Conservation (phyloP, 352 stramenopile species). For the Globisporangium alternatum region DNA sequence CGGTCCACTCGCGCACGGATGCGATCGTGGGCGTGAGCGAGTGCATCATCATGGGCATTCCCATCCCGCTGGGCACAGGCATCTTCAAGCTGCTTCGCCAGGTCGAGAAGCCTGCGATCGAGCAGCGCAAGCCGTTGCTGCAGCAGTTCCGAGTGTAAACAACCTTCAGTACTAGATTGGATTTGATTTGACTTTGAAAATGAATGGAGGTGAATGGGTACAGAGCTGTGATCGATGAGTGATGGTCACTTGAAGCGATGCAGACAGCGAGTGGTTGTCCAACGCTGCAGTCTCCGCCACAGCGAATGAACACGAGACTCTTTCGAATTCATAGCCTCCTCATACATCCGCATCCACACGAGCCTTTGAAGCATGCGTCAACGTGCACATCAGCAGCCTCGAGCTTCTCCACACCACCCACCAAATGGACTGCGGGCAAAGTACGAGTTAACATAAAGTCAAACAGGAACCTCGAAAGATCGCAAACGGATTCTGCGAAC, state of each 20-base stretch:
- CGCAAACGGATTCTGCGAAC: too few species aligned
- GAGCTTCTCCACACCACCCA: too few species aligned
- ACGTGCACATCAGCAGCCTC: background rate
- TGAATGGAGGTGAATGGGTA: background rate
- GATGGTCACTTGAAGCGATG: background rate
- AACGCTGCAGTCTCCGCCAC: too few species aligned
- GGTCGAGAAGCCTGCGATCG: conserved; percentile 70
- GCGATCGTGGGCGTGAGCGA: conserved; percentile 98
- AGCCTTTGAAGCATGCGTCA: background rate
- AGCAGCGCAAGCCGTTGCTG: conserved; percentile 61
- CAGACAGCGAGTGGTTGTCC: background rate
- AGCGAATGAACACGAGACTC: too few species aligned
- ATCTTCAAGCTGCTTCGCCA: conserved; percentile 95
- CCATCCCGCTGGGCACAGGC: conserved; percentile 97
- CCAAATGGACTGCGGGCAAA: too few species aligned
- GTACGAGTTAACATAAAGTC: too few species aligned
- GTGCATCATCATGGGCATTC: conserved; percentile 99
- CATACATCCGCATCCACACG: too few species aligned
- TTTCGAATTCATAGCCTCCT: too few species aligned
- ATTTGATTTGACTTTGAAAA: conserved; percentile 2
- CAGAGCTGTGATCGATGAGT: background rate
- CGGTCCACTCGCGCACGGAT: conserved; percentile 96
- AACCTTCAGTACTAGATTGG: background rate
- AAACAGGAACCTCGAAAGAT: too few species aligned
- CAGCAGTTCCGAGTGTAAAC: conserved; percentile 27